Evolutionary conservation across 306 rosid species (phyloP).

Genomic region (Sophora flavescens): DNA sequence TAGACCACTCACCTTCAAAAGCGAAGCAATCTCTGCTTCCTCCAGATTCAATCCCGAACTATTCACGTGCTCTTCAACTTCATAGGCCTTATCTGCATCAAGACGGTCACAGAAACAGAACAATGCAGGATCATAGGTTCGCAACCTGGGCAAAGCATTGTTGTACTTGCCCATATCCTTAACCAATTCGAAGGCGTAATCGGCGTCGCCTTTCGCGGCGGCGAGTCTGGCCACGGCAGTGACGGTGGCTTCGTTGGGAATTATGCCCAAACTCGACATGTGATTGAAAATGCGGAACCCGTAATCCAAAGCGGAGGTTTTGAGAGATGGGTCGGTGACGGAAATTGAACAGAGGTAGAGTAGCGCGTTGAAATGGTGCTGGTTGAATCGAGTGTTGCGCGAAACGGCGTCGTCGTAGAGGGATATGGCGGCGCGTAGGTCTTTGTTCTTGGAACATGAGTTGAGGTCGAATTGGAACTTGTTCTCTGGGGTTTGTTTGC

Average conservation of each 20-base stretch:
- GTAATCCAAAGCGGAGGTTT: constrained; percentile 51
- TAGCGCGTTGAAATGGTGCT: constrained; percentile 77
- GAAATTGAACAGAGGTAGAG: constrained; percentile 84
- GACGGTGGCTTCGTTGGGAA: constrained; percentile 84
- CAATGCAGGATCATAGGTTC: constrained; percentile 80
- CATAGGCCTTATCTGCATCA: constrained; percentile 79
- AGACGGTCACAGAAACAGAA: constrained; percentile 66
- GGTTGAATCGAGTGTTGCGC: constrained; percentile 55
- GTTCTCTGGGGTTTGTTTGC: constrained; percentile 55
- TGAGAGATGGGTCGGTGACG: constrained; percentile 59
- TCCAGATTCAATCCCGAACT: constrained; percentile 61
- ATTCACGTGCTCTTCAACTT: constrained; percentile 75
- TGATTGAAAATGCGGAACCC: constrained; percentile 77
- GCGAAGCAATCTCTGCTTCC: constrained; percentile 75
- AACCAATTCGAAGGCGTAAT: constrained; percentile 66
- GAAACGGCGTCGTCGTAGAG: constrained; percentile 63
- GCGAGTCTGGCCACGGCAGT: constrained; percentile 80
- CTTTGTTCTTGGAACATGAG: constrained; percentile 69
- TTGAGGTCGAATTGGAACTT: constrained; percentile 74
- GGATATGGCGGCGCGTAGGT: constrained; percentile 61
- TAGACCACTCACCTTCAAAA: constrained; percentile 67
- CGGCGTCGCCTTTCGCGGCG: constrained; percentile 72
- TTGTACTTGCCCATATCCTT: constrained; percentile 56
- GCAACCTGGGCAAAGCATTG: constrained; percentile 61
- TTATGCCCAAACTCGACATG: constrained; percentile 51